phyloP scores from a whole-genome alignment of 345 rosid species.

The Citrus medica region DNA sequence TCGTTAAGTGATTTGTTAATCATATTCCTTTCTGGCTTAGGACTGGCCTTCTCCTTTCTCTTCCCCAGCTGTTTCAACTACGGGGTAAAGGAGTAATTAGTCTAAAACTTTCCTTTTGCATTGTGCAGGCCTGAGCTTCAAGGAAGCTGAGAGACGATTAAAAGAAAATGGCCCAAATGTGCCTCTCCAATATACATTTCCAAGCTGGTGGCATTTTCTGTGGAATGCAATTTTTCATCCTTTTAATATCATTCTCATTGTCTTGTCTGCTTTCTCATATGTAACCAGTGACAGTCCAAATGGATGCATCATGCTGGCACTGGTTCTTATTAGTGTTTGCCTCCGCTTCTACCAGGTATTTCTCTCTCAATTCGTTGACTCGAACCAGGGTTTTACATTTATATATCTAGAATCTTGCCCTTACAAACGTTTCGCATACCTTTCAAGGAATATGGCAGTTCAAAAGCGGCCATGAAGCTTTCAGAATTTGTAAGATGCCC shows the following conservation, averaged over 20 bases:
- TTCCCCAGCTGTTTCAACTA: background rate
- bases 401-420: background rate
- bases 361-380: background rate
- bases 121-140: constrained; percentile 57
- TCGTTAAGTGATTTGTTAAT: background rate
- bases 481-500: constrained; percentile 58
- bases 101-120: background rate
- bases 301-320: constrained; percentile 60
- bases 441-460: constrained; percentile 58
- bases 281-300: constrained; percentile 58
- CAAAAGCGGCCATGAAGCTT: constrained; percentile 78
- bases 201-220: constrained; percentile 61
- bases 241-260: constrained; percentile 61
- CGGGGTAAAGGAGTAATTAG: background rate
- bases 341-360: constrained; percentile 64
- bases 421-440: background rate
- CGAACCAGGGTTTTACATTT: background rate
- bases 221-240: constrained; percentile 75
- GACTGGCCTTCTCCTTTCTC: background rate
- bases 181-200: constrained; percentile 44
- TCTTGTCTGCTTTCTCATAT: constrained; percentile 58
- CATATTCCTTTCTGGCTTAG: background rate
- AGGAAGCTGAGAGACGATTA: constrained; percentile 65
- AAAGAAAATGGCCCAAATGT: constrained; percentile 62
- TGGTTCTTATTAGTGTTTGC: constrained; percentile 60